Evolutionary conservation across 148 eudicot species (phyloP).

Genomic region (Hydrangea macrophylla): DNA sequence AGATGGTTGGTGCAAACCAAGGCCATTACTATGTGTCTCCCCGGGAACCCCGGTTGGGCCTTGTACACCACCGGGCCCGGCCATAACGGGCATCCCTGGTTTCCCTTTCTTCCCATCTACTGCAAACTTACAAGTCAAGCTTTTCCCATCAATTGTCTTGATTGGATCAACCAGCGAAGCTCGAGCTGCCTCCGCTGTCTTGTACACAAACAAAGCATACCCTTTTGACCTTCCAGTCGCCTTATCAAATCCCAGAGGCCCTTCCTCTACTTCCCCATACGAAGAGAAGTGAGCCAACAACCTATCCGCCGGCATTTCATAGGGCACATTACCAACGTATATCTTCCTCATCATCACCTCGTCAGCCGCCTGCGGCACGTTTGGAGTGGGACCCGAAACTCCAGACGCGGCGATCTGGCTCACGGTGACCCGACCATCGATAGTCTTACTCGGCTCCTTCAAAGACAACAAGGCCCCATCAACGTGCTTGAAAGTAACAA

Average conservation of each 20-base stretch:
- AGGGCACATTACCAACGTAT: constrained; percentile 66
- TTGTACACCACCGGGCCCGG: constrained; percentile 20
- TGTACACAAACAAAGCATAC: constrained; percentile 75
- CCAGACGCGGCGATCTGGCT: constrained; percentile 56
- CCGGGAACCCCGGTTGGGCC: constrained; percentile 11
- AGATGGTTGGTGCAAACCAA: constrained; percentile 24
- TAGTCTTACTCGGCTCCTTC: constrained; percentile 71
- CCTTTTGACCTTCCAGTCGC: constrained; percentile 72
- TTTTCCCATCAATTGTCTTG: constrained; percentile 61
- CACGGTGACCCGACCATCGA: constrained; percentile 69
- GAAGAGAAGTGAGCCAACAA: constrained; percentile 43
- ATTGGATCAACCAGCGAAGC: constrained; percentile 52
- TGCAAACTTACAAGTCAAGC: constrained; percentile 58
- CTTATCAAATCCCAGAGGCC: constrained; percentile 83
- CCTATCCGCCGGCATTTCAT: constrained; percentile 58
- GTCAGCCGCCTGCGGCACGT: background rate
- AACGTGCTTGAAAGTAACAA: constrained; percentile 56
- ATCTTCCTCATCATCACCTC: constrained; percentile 62
- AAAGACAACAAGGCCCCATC: constrained; percentile 68
- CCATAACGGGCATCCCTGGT: constrained; percentile 9
- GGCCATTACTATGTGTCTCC: constrained; percentile 17
- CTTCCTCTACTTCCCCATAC: constrained; percentile 78
- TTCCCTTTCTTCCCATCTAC: constrained; percentile 71
- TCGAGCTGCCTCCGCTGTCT: constrained; percentile 56
- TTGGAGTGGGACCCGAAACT: constrained; percentile 24